Conservation (phyloP, 768 basidiomycete genomes). For the Kwoniella sp. region DNA sequence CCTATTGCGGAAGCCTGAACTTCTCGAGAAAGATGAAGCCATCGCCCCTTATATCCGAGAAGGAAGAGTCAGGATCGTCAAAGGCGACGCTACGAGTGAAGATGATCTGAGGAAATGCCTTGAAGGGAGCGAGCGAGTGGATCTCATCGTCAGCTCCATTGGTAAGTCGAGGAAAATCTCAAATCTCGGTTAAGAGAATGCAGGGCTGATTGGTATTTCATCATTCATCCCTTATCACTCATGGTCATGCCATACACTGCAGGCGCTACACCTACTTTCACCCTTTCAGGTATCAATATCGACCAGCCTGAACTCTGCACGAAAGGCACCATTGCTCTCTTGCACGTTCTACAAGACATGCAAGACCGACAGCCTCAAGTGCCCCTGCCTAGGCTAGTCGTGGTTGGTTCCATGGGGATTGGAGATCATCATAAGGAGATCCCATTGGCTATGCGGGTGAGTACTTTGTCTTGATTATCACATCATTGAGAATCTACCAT, state of each 20-base stretch:
- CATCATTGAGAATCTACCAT: no score
- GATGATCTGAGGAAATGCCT: slow-evolving; percentile 23
- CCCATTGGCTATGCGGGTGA: slow-evolving; percentile 27
- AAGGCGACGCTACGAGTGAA: slow-evolving; percentile 30
- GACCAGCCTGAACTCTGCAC: slow-evolving; percentile 31
- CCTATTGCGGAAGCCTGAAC: slow-evolving; percentile 29
- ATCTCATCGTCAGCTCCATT: slow-evolving; percentile 31
- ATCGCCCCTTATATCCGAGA: slow-evolving; percentile 16
- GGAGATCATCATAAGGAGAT: slow-evolving; percentile 29
- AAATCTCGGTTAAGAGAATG: no score
- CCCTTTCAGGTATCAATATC: slow-evolving; percentile 22
- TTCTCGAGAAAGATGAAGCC: slow-evolving; percentile 9
- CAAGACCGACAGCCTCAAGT: background rate
- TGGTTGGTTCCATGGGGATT: slow-evolving; percentile 30
- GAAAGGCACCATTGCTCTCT: slow-evolving; percentile 13
- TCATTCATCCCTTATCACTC: no score
- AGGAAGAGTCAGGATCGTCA: slow-evolving; percentile 17
- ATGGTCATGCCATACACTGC: background rate
- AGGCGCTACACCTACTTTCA: slow-evolving; percentile 23
- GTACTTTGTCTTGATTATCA: slow-evolving; percentile 1
- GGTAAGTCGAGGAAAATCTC: slow-evolving; percentile 24
- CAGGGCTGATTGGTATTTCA: background rate
- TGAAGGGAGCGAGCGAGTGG: slow-evolving; percentile 20
- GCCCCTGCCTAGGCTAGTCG: slow-evolving; percentile 17
- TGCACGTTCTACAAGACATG: slow-evolving; percentile 17